Evolutionary conservation across 2,329 filamentous ascomycete species (phyloP).

Genomic region (Exophiala lecanii-corni): DNA sequence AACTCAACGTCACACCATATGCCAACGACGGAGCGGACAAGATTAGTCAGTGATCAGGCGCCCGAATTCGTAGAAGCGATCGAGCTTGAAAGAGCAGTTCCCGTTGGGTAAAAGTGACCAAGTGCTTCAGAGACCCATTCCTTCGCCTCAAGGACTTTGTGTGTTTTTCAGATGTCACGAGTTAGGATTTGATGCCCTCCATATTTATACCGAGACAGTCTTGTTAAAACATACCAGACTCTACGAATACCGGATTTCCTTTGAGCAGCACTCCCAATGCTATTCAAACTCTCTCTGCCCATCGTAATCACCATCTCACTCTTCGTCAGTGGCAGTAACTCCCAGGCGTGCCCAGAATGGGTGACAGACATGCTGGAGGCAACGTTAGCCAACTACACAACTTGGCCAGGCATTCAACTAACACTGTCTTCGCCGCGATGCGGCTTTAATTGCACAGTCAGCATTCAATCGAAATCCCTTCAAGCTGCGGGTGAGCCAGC

Average conservation of each 20-base stretch:
- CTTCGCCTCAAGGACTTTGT: too few species aligned
- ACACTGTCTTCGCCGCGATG: neutral
- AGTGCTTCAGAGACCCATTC: too few species aligned
- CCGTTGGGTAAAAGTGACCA: too few species aligned
- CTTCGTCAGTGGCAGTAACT: constrained; percentile 3
- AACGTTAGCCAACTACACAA: constrained; percentile 4
- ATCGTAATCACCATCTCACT: neutral
- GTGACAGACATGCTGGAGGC: constrained; percentile 5
- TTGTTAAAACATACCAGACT: too few species aligned
- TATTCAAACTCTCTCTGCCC: constrained; percentile 35
- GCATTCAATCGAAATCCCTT: neutral
- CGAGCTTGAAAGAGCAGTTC: too few species aligned
- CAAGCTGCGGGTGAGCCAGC: neutral
- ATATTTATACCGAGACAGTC: too few species aligned
- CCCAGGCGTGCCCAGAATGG: constrained; percentile 12
- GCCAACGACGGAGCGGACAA: too few species aligned
- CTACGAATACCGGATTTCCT: neutral
- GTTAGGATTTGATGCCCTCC: too few species aligned
- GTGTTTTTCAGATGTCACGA: too few species aligned
- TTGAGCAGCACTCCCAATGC: neutral
- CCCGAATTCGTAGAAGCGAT: too few species aligned
- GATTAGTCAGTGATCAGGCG: too few species aligned
- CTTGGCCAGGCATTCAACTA: constrained; percentile 1
- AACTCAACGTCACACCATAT: too few species aligned
- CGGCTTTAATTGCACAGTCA: neutral